Evolutionary conservation across 2,329 filamentous ascomycete species (phyloP), one percentile per base, ranked within the genome.

Genomic region (Xylariales sp.): DNA sequence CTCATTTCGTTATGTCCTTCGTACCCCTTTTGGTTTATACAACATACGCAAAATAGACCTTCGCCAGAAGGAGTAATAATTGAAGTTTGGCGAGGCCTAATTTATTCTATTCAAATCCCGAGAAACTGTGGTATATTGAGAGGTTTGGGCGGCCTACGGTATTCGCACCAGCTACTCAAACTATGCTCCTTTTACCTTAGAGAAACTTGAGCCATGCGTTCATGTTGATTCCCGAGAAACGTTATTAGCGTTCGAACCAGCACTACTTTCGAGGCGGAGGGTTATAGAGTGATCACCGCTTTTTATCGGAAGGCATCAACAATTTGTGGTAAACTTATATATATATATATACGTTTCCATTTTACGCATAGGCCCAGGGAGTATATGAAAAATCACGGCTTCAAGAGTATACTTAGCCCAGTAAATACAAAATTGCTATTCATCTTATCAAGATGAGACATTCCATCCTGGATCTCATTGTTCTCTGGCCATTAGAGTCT

Each of bases 11-110:
- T 50, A 34, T 23, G 32, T 48, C 46, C 46, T 50, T 45, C n/a
- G 30, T 53, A 45, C 45, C 41, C 28, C 48, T 64, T 18, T 34
- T 46, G 16, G 34, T 30, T 62, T 34, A 45, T 50, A 43, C 12
- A 52, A 23, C 16, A 53, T 48, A 53, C 55, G 14, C 28, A 14
- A 55, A 36, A 9, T 34, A 18, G 30, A 46, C 60, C 14, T 65
- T 68, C 65, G 59, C 68, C 59, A 43, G 9, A 69, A 62, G 36
- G 3, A 50, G 64, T 58, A 69, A 50, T 64, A 58, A 16, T 46
- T 55, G 30, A 18, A 18, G n/a, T 28, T 32, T 61, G 30, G 52
- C 45, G 50, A 53, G 12, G 23, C 23, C 30, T 46, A 18, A 3
- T 23, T 39, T 55, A n/a, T n/a, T 36, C 12, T 41, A n/a, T 58